phyloP scores from a whole-genome alignment of 2,329 filamentous ascomycete genomes.

The Emmonsiellopsis sp. region DNA sequence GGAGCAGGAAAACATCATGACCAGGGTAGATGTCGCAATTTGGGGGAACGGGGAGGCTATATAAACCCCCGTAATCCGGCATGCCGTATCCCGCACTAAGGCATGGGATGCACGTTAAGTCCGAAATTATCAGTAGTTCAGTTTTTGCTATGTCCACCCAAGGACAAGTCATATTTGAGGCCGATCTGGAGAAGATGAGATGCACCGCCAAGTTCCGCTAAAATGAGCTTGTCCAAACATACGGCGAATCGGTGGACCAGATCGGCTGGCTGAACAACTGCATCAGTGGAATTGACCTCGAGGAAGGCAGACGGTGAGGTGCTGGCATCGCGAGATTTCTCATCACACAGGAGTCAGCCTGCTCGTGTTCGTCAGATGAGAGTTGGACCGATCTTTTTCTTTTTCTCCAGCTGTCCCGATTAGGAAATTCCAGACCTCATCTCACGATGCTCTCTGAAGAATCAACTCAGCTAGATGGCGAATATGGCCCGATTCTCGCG shows the following conservation, averaged over 20 bases:
- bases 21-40: not conserved
- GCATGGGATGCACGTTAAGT: not conserved
- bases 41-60: not conserved
- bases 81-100: not conserved
- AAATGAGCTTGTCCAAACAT: no score
- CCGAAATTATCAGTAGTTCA: not conserved
- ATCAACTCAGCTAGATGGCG: not conserved
- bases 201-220: not conserved
- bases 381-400: not conserved
- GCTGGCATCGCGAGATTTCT: not conserved
- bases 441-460: not conserved
- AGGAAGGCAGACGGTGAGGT: no score
- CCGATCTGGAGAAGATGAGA: not conserved
- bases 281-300: no score
- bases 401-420: not conserved
- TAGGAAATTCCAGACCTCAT: not conserved
- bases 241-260: no score
- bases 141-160: not conserved
- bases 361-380: not conserved
- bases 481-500: not conserved
- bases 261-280: no score
- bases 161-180: no score
- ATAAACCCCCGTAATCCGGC: not conserved
- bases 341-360: not conserved
- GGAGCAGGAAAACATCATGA: slow-evolving; percentile 2